Evolutionary conservation across 257 asterid genomes (phyloP), one percentile per base, ranked within the genome.

Genomic region (Solanum peruvianum): DNA sequence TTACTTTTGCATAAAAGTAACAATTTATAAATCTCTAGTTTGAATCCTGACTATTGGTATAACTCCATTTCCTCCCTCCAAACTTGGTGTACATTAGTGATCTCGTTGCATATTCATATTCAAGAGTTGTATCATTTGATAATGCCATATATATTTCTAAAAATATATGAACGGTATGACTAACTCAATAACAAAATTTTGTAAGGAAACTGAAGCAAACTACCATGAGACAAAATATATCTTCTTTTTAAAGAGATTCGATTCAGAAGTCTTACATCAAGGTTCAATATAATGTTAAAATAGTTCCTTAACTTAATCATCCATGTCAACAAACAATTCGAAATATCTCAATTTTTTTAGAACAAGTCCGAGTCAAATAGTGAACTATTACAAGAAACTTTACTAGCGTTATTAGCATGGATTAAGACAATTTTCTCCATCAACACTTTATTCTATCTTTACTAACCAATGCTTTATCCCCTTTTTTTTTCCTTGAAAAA

Each of bases 221-320:
- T 64, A 64, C 6, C 0, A 64, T 64, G 0, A 64, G 18, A 64
- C 14, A 64, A n/a, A 25, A 0, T 3, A 0, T 3, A 64, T 64
- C 69, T 62, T 60, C 29, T 60, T 60, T 23, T 10, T 0, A 60
- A 0, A 60, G 11, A 60, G 0, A 60, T 60, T 23, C 29, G 0
- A 60, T 23, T 21, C 15, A 23, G 14, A 60, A 60, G 15, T 62
- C 15, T 62, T 62, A 10, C 27, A 62, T 0, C 69, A 62, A 62
- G 69, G 14, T 62, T 0, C 0, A 62, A 62, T 62, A 62, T 10
- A 23, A 23, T n/a, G 25, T 64, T 5, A 14, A 11, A 64, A 64
- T 0, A 1, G 1, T 62, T 0, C 7, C 16, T 31, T 62, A 10
- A 62, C 1, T 64, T 64, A n/a, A 12, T 64, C 29, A 33, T 33